Evolutionary conservation across 306 rosid genomes (phyloP).

Genomic region (Malus sieversii): DNA sequence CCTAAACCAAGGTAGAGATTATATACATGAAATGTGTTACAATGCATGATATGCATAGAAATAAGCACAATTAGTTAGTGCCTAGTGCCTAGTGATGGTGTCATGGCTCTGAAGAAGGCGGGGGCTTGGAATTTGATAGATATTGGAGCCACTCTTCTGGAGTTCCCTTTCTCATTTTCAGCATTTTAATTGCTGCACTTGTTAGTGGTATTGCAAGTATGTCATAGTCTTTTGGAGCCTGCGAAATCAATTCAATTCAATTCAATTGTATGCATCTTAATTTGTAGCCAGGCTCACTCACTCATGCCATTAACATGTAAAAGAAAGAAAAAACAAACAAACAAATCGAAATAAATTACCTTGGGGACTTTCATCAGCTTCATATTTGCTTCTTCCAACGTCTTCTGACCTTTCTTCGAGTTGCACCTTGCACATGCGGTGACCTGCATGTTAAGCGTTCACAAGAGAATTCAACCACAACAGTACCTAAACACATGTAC

Average conservation of each 20-base stretch:
- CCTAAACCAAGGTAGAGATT: neutral
- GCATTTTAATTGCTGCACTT: constrained; percentile 68
- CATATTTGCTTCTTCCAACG: constrained; percentile 82
- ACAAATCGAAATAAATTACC: constrained; percentile 30
- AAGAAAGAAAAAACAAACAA: neutral
- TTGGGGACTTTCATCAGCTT: constrained; percentile 68
- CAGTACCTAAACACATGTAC: neutral
- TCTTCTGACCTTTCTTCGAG: constrained; percentile 74
- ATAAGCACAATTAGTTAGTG: too few species aligned
- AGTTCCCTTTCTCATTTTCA: constrained; percentile 62
- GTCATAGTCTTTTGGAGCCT: constrained; percentile 90
- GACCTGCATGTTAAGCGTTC: constrained; percentile 34
- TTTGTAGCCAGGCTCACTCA: neutral
- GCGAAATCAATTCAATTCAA: constrained; percentile 21
- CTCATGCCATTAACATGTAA: neutral
- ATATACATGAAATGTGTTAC: neutral
- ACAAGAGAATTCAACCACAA: constrained; percentile 14
- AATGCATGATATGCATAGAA: neutral
- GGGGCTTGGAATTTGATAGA: constrained; percentile 22
- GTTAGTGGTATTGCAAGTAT: constrained; percentile 90
- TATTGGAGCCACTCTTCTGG: constrained; percentile 97
- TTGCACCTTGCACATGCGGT: constrained; percentile 86
- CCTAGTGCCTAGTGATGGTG: neutral
- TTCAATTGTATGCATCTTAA: neutral
- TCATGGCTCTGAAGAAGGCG: constrained; percentile 33